Conservation (phyloP, 257 asterid species). For the Leonotis leonurus region DNA sequence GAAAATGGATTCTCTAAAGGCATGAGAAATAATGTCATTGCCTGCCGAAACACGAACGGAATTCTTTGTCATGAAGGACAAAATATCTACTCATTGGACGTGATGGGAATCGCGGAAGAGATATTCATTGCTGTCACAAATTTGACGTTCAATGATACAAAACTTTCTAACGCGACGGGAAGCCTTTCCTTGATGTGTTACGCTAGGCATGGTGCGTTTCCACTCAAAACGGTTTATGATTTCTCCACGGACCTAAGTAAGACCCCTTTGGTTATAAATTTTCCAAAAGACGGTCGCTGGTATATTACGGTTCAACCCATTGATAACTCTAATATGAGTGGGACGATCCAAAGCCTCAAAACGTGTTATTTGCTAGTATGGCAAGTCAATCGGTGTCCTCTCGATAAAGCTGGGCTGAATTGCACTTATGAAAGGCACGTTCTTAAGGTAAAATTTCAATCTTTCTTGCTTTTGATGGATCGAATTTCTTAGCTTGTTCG, state of each 20-base stretch:
- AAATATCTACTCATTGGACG: slow-evolving; percentile 49
- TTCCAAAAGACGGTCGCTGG: slow-evolving; percentile 86
- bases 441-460: slow-evolving; percentile 58
- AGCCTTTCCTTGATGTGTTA: slow-evolving; percentile 46
- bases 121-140: slow-evolving; percentile 45
- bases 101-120: slow-evolving; percentile 54
- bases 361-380: slow-evolving; percentile 61
- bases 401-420: slow-evolving; percentile 69
- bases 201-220: slow-evolving; percentile 58
- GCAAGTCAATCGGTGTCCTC: slow-evolving; percentile 72
- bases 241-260: slow-evolving; percentile 58
- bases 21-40: slow-evolving; percentile 27
- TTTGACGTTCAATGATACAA: slow-evolving; percentile 34
- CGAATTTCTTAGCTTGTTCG: not conserved
- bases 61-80: slow-evolving; percentile 44
- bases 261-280: slow-evolving; percentile 49
- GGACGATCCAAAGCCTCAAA: slow-evolving; percentile 19
- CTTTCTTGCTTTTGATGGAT: not conserved
- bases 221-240: slow-evolving; percentile 50
- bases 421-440: slow-evolving; percentile 63
- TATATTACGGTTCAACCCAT: slow-evolving; percentile 48
- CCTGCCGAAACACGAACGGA: slow-evolving; percentile 51
- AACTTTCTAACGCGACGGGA: slow-evolving; percentile 29
- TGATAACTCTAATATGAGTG: slow-evolving; percentile 34
- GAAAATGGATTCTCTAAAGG: slow-evolving; percentile 17